Evolutionary conservation across 2,329 filamentous ascomycete species (phyloP), one percentile per base, ranked within the genome.

Genomic region (Paecilomyces dactylethromorphus): DNA sequence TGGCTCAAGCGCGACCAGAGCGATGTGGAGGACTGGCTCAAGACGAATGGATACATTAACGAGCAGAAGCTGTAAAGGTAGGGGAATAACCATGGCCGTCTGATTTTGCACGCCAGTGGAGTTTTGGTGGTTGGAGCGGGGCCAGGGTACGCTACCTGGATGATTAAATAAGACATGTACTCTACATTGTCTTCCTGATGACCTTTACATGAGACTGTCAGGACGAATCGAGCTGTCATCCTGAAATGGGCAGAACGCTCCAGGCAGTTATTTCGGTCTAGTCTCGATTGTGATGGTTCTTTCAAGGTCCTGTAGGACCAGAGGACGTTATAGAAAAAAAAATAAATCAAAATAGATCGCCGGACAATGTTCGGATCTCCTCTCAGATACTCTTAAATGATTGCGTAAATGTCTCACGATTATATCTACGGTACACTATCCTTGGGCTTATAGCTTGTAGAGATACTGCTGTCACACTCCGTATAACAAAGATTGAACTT

Each of bases 1-100:
- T 96, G 91, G 91, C 72, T 95, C 58, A 78, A 85, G 73, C 84
- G 91, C 59, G 92, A 96, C 74, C 80, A 82, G 51, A 82, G 84
- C 29, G 91, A 96, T 74, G 89, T 96, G n/a, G 82, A 84, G 71
- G 68, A 74, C 57, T 92, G 88, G 88, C 77, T 91, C 63, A 84
- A 85, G 74, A 79, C 83, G 68, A 86, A 88, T 66, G 83, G 84
- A 56, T 89, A 89, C 66, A 70, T 84, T 15, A 63, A 64, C 52
- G 61, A 59, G 39, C 68, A 69, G 59, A 73, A 74, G 70, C 66
- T 74, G 52, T 74, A 63, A 66, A 4, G 10, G 11, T 45, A 6
- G 10, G 18, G 39, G 26, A 29, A 5, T 26, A 26, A n/a, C 35
- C 35, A 10, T 3, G 3, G 10, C 35, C 4, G 2, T 8, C 18